phyloP scores from a whole-genome alignment of 2,329 filamentous ascomycete genomes.

The Diaporthe nobilis region DNA sequence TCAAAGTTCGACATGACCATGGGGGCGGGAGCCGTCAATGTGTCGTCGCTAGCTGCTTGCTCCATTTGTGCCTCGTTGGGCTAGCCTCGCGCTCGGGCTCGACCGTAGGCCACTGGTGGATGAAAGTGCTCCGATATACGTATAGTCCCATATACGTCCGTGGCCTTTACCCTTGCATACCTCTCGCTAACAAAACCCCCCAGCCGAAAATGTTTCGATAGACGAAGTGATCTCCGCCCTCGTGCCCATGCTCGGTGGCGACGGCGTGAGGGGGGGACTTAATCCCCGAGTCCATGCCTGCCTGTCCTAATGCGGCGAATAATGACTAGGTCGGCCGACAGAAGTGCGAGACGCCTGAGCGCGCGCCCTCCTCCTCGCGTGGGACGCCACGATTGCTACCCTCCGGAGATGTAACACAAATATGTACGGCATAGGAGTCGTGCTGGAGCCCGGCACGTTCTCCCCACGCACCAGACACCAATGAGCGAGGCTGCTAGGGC shows the following conservation, averaged over 20 bases:
- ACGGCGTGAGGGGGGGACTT: background rate
- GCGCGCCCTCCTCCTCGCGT: background rate
- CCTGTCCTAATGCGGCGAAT: background rate
- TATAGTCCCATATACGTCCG: constrained; percentile 1
- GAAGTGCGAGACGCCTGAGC: background rate
- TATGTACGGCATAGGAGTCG: background rate
- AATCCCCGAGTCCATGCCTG: background rate
- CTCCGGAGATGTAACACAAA: background rate
- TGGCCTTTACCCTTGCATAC: background rate
- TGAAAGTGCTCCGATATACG: background rate
- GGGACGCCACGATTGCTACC: background rate
- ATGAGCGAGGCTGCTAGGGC: background rate
- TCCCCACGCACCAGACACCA: background rate
- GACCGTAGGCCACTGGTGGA: background rate
- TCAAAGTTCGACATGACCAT: background rate
- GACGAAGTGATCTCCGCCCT: constrained; percentile 1
- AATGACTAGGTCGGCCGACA: background rate
- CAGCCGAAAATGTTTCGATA: constrained; percentile 6
- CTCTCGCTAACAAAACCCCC: background rate
- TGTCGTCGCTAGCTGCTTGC: background rate
- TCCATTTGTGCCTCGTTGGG: constrained; percentile 4
- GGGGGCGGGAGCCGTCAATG: background rate
- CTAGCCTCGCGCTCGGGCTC: constrained; percentile 12
- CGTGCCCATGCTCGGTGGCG: background rate
- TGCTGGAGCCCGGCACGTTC: background rate